Conservation (phyloP, 2,329 filamentous ascomycete species). For the Rasamsonia emersonii region DNA sequence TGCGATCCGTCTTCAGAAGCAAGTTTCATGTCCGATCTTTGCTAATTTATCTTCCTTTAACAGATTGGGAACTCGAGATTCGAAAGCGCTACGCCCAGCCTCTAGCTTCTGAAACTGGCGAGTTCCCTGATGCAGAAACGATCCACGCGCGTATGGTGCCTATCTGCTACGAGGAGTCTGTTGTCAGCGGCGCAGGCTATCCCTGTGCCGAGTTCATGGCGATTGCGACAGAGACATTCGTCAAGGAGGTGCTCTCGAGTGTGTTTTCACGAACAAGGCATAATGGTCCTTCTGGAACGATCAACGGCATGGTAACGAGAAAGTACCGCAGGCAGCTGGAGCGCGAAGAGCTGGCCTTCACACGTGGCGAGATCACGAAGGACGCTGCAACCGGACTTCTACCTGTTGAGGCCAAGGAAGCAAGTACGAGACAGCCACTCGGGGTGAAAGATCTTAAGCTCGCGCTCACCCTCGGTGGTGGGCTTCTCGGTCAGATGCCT, state of each 20-base stretch:
- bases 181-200: slow-evolving; percentile 45
- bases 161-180: slow-evolving; percentile 57
- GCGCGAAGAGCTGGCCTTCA: slow-evolving; percentile 63
- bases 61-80: slow-evolving; percentile 57
- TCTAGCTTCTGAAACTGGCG: slow-evolving; percentile 52
- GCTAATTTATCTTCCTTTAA: slow-evolving; percentile 4
- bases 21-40: too few relatives aligned
- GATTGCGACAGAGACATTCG: slow-evolving; percentile 52
- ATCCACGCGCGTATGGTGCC: slow-evolving; percentile 54
- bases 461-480: slow-evolving; percentile 66
- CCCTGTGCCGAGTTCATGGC: slow-evolving; percentile 53
- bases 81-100: slow-evolving; percentile 56
- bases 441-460: slow-evolving; percentile 71
- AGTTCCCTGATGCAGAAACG: slow-evolving; percentile 52
- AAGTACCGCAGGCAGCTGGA: slow-evolving; percentile 68
- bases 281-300: slow-evolving; percentile 55
- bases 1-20: too few relatives aligned
- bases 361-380: slow-evolving; percentile 63
- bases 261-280: slow-evolving; percentile 47
- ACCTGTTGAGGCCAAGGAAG: slow-evolving; percentile 71
- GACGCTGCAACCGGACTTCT: slow-evolving; percentile 66
- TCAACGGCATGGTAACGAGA: slow-evolving; percentile 67
- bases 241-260: slow-evolving; percentile 51
- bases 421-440: slow-evolving; percentile 61
- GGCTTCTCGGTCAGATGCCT: slow-evolving; percentile 68